phyloP scores from a whole-genome alignment of 176 grass and related monocot genomes.

The Aegilops bicornis region DNA sequence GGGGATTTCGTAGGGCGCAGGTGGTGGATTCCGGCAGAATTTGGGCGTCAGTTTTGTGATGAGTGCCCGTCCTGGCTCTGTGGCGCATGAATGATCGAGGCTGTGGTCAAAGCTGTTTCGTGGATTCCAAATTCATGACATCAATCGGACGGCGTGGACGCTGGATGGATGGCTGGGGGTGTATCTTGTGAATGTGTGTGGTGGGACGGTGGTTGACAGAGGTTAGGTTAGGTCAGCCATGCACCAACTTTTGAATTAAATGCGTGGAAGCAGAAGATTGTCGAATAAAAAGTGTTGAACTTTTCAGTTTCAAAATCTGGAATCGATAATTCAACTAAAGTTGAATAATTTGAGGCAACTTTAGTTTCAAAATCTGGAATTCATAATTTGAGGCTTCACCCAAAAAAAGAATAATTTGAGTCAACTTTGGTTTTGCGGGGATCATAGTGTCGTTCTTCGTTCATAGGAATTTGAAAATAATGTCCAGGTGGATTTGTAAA shows the following conservation, averaged over 20 bases:
- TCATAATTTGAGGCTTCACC: no score
- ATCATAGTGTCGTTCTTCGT: no score
- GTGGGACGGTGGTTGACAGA: conserved; percentile 15
- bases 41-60: conserved; percentile 9
- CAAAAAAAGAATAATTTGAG: no score
- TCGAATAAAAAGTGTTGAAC: not conserved
- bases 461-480: no score
- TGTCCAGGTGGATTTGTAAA: no score
- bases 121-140: conserved; percentile 20
- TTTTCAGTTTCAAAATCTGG: not conserved
- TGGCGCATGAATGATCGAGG: not conserved
- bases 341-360: no score
- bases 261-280: not conserved
- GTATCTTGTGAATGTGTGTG: conserved; percentile 5
- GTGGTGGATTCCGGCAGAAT: not conserved
- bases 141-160: not conserved
- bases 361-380: no score
- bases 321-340: not conserved
- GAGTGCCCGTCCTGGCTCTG: not conserved
- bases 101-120: conserved; percentile 8
- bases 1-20: conserved; percentile 5
- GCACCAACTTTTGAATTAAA: conserved; percentile 46
- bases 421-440: no score
- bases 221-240: conserved; percentile 42
- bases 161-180: not conserved